phyloP scores from a whole-genome alignment of 805 yeast genomes.

The Candida alai region DNA sequence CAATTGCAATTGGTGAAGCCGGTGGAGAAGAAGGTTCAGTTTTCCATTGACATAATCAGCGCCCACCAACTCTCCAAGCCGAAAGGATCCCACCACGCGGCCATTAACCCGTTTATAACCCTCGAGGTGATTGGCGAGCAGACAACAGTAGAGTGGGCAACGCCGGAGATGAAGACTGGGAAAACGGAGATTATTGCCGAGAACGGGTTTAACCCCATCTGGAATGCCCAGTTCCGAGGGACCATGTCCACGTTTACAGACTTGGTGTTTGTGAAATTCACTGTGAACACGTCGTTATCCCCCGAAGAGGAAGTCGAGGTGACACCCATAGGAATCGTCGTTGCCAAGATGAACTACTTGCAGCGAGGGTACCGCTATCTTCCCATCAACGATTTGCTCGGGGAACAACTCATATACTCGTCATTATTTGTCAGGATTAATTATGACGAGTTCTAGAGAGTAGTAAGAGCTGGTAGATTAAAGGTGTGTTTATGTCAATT shows the following conservation, averaged over 20 bases:
- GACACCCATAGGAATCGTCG: conserved; percentile 49
- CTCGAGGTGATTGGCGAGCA: conserved; percentile 55
- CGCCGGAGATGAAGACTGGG: conserved; percentile 12
- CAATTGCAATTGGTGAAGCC: conserved; percentile 6
- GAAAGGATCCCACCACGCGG: conserved; percentile 41
- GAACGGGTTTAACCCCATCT: conserved; percentile 85
- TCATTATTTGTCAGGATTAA: conserved; percentile 42
- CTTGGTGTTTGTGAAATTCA: conserved; percentile 54
- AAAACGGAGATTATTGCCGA: conserved; percentile 37
- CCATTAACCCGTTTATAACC: conserved; percentile 58
- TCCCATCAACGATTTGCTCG: conserved; percentile 70
- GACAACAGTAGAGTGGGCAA: conserved; percentile 21
- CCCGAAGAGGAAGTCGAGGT: background rate
- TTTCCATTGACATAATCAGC: conserved; percentile 51
- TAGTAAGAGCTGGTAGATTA: background rate
- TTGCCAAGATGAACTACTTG: conserved; percentile 58
- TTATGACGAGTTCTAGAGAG: conserved; percentile 14
- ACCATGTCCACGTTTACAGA: conserved; percentile 32
- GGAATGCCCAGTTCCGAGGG: conserved; percentile 60
- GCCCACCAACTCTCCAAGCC: conserved; percentile 85
- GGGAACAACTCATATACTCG: conserved; percentile 65
- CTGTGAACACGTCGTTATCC: conserved; percentile 20
- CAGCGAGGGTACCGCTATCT: conserved; percentile 80
- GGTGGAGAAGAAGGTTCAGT: conserved; percentile 9
- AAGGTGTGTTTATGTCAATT: no score